Conservation (phyloP, 352 stramenopile species). For the Globisporangium yorkense region DNA sequence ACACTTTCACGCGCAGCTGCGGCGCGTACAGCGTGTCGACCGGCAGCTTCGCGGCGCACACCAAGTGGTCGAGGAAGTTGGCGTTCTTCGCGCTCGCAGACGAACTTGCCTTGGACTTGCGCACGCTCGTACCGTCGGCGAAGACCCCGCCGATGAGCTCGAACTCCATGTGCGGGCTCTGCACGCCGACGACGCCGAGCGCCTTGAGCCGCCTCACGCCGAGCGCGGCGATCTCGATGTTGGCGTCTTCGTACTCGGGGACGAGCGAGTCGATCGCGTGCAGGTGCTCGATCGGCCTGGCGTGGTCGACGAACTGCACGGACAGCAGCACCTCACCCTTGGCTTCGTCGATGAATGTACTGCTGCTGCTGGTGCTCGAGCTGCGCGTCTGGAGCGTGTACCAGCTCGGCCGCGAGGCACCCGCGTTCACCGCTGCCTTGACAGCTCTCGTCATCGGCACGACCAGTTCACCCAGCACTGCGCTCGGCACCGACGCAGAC, state of each 20-base stretch:
- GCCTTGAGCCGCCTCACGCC: conserved; percentile 67
- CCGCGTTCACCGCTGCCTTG: conserved; percentile 34
- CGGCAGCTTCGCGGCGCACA: conserved; percentile 42
- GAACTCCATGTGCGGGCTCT: conserved; percentile 59
- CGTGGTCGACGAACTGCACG: conserved; percentile 59
- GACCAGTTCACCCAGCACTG: conserved; percentile 38
- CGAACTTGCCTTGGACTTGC: conserved; percentile 33
- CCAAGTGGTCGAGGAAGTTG: conserved; percentile 63
- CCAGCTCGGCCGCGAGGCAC: conserved; percentile 47
- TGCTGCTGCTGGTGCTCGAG: conserved; percentile 9
- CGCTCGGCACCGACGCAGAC: conserved; percentile 10
- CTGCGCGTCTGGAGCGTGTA: conserved; percentile 23
- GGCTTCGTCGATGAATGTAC: conserved; percentile 23
- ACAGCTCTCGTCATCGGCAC: conserved; percentile 39
- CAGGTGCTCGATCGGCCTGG: conserved; percentile 22
- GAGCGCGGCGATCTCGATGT: conserved; percentile 58
- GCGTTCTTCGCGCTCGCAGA: conserved; percentile 53
- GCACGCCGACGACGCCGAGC: conserved; percentile 41
- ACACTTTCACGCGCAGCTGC: conserved; percentile 57
- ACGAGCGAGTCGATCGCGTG: conserved; percentile 23
- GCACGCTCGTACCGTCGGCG: conserved; percentile 32
- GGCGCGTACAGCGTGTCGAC: conserved; percentile 55
- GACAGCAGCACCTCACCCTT: conserved; percentile 51
- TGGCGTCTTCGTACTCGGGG: conserved; percentile 48
- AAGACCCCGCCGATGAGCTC: conserved; percentile 56